These are phyloP conservation scores for Ogataea minuta DNA, from an alignment of 805 yeast genomes.

Conservation along the genomic window DNA sequence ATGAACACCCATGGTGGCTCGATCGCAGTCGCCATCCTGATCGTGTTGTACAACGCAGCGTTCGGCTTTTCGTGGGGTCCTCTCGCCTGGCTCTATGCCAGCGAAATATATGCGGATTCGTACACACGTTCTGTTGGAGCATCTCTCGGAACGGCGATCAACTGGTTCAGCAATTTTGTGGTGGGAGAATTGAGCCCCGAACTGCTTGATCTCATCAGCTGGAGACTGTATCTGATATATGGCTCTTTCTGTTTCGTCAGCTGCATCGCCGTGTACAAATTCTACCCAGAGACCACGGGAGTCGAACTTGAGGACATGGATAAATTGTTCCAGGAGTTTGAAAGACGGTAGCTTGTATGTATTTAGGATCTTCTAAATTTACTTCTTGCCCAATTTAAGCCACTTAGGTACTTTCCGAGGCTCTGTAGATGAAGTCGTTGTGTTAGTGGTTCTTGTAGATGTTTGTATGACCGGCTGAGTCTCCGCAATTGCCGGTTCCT, in stretches of 20 bases:
- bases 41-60: conserved; percentile 73
- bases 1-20: conserved; percentile 57
- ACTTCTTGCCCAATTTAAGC: conserved; percentile 33
- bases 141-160: conserved; percentile 80
- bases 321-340: conserved; percentile 39
- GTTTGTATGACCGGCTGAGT: too few species aligned
- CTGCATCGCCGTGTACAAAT: conserved; percentile 43
- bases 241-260: conserved; percentile 59
- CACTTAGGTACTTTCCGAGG: conserved; percentile 33
- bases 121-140: conserved; percentile 81
- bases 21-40: conserved; percentile 65
- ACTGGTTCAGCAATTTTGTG: conserved; percentile 86
- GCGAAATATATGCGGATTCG: conserved; percentile 77
- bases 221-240: conserved; percentile 79
- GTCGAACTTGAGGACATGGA: conserved; percentile 55
- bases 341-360: conserved; percentile 2
- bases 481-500: not conserved
- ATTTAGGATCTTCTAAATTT: not conserved
- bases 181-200: conserved; percentile 92
- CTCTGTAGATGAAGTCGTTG: not conserved
- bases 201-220: conserved; percentile 67
- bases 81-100: conserved; percentile 81
- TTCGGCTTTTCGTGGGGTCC: conserved; percentile 94
- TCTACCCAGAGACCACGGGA: conserved; percentile 56
- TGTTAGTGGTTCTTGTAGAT: too few species aligned